Evolutionary conservation across 2,329 filamentous ascomycete genomes (phyloP), one percentile per base, ranked within the genome.

Genomic region (Fusarium sulawesiense): DNA sequence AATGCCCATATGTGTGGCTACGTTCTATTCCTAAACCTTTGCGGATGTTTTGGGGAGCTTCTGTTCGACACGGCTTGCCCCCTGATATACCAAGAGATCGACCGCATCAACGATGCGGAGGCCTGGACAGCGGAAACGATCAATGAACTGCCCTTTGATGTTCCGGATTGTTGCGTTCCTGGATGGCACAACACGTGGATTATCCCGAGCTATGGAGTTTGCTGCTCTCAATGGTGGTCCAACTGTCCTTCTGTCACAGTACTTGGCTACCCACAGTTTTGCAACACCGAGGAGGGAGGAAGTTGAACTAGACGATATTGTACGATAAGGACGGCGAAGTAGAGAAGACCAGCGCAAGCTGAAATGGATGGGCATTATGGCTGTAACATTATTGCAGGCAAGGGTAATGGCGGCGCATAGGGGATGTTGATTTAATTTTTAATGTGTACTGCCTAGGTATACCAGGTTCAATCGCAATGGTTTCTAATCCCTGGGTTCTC

Each of bases 1-100:
- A 40, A 60, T 62, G 51, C 45, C 25, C 50, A 32, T 45, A 79
- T 79, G 77, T 79, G 77, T 53, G 64, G 60, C 48, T 79, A 78
- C 63, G 57, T 75, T 42, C 56, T 78, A 20, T 62, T 72, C 30
- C 48, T 73, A 40, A 71, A 77, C 34, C 48, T 56, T 23, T 79
- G 77, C 61, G 75, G 76, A 48, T 78, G 77, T 53, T 68, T 64
- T 49, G 63, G 66, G 18, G 54, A 70, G 12, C 63, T 78, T 16
- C 60, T 75, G 25, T 72, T 70, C 53, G 70, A 74, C 30, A 59
- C 66, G 14, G 66, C 67, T 20, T 79, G 77, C 46, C 18, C 45
- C 21, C 64, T 41, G 10, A 70, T 78, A 41, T 48, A 74, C 10
- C 44, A 72, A 45, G 63, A 79, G 59, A 42, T 78, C 7, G 40